Evolutionary conservation across 2,329 filamentous ascomycete species (phyloP), one percentile per base, ranked within the genome.

Genomic region (Penicillium sp.): DNA sequence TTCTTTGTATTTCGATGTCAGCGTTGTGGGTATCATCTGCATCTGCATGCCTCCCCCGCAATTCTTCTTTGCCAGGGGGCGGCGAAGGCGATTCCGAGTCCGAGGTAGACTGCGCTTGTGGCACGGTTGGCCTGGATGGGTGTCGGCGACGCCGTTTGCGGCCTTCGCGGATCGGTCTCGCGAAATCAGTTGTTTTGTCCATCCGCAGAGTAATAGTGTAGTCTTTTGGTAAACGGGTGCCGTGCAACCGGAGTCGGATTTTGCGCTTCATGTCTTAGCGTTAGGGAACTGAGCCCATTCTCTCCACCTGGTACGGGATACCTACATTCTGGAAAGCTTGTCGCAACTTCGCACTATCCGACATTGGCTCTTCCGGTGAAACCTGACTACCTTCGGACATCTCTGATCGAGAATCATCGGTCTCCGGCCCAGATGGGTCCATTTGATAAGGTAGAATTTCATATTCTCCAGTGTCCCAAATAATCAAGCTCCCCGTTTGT

Each of bases 381-480:
- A 40, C 38, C 35, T 11, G 38, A 18, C 22, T 29, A 31, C 39
- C 45, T 32, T 61, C 61, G 0, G 64, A 68, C 11, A 38, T 32
- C 14, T 67, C 62, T 2, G 70, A 68, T 22, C 50, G 52, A 16
- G 66, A 68, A 20, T 70, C 65, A 4, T 77, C 72, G 0, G 76
- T 78, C 53, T 74, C 66, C 0, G 74, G 74, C 38, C 70, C 68
- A 2, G 59, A 59, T 2, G 56, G 56, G 3, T 74, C 67, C 0
- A 66, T 66, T 46, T 72, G 64, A 48, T 78, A 74, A 8, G 81
- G 77, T 13, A 87, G 72, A 11, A 86, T 67, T 42, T 78, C 75
- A 62, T 85, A 87, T 32, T 80, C 81, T 2, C 84, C 84, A 1
- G 81, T 85, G 62, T 86, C 84, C 84, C 84, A 87, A 39, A 87